These are phyloP conservation scores for Fusarium ambrosium DNA, from an alignment of 2,329 filamentous ascomycete species.

Conservation along the genomic window DNA sequence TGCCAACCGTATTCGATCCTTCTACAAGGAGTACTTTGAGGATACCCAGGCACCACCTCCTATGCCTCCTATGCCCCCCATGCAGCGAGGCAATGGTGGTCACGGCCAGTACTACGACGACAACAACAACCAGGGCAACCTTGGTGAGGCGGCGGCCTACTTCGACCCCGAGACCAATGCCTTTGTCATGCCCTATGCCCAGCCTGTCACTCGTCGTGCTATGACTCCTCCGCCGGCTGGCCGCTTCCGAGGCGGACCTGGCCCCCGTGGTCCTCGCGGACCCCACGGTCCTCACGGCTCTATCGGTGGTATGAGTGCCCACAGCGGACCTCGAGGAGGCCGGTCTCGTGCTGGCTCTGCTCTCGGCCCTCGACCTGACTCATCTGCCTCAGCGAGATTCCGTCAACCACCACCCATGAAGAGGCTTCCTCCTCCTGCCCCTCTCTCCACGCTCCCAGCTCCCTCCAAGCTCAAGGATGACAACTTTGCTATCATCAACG, in stretches of 20 bases:
- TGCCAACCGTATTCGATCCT: constrained; percentile 96
- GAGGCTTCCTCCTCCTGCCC: constrained; percentile 75
- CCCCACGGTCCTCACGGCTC: constrained; percentile 63
- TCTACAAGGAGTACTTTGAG: constrained; percentile 99
- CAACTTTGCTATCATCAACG: constrained; percentile 74
- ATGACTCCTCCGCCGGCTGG: constrained; percentile 91
- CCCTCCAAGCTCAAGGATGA: constrained; percentile 89
- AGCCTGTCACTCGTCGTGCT: constrained; percentile 87
- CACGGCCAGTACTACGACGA: constrained; percentile 76
- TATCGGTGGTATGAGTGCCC: constrained; percentile 62
- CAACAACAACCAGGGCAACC: constrained; percentile 75
- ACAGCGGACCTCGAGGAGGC: constrained; percentile 65
- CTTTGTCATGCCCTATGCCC: constrained; percentile 85
- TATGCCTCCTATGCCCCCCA: constrained; percentile 53
- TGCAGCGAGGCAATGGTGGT: constrained; percentile 41
- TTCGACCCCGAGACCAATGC: constrained; percentile 77
- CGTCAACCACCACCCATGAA: constrained; percentile 58
- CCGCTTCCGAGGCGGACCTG: constrained; percentile 56
- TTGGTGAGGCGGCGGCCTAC: constrained; percentile 74
- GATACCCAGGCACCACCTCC: constrained; percentile 73
- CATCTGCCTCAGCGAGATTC: constrained; percentile 69
- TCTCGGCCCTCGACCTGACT: constrained; percentile 71
- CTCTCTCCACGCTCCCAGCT: constrained; percentile 83
- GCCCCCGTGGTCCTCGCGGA: constrained; percentile 43
- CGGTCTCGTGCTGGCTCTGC: constrained; percentile 68